A percentile compares a stretch with the other conserved stretches of the same genome.
These are phyloP conservation scores for Dinochytrium kinnereticum DNA, from an alignment of 371 early-diverging fungal genomes.

Conservation along the genomic window DNA sequence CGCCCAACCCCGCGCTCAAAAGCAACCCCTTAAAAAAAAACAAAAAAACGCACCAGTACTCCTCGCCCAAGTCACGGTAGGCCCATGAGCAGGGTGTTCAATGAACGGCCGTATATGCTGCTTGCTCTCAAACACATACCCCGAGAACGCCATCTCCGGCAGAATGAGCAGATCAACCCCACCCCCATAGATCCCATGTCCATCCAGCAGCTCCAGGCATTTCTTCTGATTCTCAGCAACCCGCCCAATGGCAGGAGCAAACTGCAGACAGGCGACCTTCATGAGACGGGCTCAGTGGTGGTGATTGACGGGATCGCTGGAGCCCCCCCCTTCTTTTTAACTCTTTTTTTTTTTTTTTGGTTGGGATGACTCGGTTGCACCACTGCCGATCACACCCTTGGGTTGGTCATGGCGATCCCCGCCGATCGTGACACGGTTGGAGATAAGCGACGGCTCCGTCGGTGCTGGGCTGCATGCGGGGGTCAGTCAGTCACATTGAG, in stretches of 20 bases:
- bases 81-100: slow-evolving; percentile 61
- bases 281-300: too few species aligned
- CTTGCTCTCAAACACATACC: slow-evolving; percentile 65
- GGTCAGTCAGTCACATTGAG: too few species aligned
- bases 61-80: slow-evolving; percentile 69
- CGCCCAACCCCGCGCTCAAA: not conserved
- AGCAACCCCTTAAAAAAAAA: too few species aligned
- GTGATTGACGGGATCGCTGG: too few species aligned
- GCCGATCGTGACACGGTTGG: too few species aligned
- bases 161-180: slow-evolving; percentile 67
- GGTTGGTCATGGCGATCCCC: too few species aligned
- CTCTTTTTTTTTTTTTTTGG: too few species aligned
- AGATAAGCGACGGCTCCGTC: too few species aligned
- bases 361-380: too few species aligned
- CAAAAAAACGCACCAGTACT: slow-evolving; percentile 49
- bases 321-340: too few species aligned
- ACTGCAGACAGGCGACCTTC: slow-evolving; percentile 40
- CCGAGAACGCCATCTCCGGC: slow-evolving; percentile 82
- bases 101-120: slow-evolving; percentile 64
- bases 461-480: too few species aligned
- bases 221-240: slow-evolving; percentile 21
- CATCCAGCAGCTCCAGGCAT: slow-evolving; percentile 26
- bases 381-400: too few species aligned
- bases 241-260: slow-evolving; percentile 32
- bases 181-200: not conserved